Evolutionary conservation across 306 rosid genomes (phyloP), one percentile per base, ranked within the genome.

Genomic region (Sicyos edulis): DNA sequence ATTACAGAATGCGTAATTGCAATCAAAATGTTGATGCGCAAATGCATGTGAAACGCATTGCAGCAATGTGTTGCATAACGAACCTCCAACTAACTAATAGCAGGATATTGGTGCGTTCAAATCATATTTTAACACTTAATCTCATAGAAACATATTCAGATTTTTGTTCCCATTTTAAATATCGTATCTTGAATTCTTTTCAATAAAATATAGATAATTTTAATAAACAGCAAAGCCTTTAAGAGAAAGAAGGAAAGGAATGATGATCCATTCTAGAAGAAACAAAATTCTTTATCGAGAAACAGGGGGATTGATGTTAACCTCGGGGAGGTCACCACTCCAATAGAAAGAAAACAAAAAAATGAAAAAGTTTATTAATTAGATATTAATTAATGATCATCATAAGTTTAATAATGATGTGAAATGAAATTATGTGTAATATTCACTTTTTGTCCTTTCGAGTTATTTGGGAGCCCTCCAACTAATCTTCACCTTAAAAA

Each of bases 401-500:
- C 72, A 67, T 67, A 67, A 21, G 72, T 67, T 47, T 67, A 26
- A 59, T 59, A 59, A 59, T 59, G 65, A 67, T 21, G 32, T 67
- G 17, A 47, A 67, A 21, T 44, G 22, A 67, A 42, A 42, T 20
- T 11, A 15, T 7, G 19, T 67, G 53, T 65, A 44, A 65, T 9
- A 64, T 51, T 50, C 74, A 53, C 66, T 63, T 45, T 64, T 71
- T 61, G 69, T 74, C 79, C 59, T 73, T 71, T 62, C 69, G 70
- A 75, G 78, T 78, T 63, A 70, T 55, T 76, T 59, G 77, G 70
- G 55, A 78, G 72, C 22, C 68, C 26, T 11, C 54, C 71, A 47
- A 47, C 77, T 82, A 78, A 75, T 85, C 80, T 66, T 68, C 79
- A 64, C 74, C 79, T 71, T 82, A 77, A 54, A 80, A 76, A 76